Base-by-base conservation (phyloP, 78 protist species). In the Capsaspora owczarzaki region DNA sequence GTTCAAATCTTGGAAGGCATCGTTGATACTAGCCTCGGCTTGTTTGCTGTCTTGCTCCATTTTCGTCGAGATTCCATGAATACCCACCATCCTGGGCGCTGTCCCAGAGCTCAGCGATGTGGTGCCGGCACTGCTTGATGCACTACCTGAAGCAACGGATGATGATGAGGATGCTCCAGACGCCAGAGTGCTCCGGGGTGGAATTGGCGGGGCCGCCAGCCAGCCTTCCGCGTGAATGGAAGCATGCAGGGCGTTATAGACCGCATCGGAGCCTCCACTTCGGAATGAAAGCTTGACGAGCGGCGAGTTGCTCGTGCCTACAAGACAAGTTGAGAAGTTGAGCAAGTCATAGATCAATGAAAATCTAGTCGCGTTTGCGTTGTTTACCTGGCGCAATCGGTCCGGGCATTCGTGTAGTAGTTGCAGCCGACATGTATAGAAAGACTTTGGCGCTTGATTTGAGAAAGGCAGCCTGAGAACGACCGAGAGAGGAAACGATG, bases 1-100 rank as follows among this genome's bases (percentile, higher is more conserved):
- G n/a, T 79, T 75, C 68, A 79, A 19, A 14, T 79, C 82, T 10
- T 23, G 5, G 22, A 79, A 79, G 31, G 82, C 79, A 8, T 60
- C 76, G n/a, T 56, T 27, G 63, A 56, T 12, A 2, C 4, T 12
- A 27, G 4, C 63, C 33, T 12, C n/a, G 33, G 63, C 22, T 27
- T 56, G 10, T 8, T 16, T 5, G n/a, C 14, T 12, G 35, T 12
- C 5, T 5, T 12, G 63, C n/a, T 16, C 63, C n/a, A 56, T 56
- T 12, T 56, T 56, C n/a, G 8, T 12, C 63, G 8, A 23, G n/a
- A 56, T 56, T 27, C 33, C 63, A 12, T 5, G 33, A 3, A 12
- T 27, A 12, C 63, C n/a, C 63, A 12, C 63, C 22, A 8, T 27
- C 63, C n/a, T n/a, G n/a, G n/a, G n/a, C n/a, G n/a, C n/a, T n/a